Conservation (phyloP, 176 grass and related monocot species). For the Musa itinerans region DNA sequence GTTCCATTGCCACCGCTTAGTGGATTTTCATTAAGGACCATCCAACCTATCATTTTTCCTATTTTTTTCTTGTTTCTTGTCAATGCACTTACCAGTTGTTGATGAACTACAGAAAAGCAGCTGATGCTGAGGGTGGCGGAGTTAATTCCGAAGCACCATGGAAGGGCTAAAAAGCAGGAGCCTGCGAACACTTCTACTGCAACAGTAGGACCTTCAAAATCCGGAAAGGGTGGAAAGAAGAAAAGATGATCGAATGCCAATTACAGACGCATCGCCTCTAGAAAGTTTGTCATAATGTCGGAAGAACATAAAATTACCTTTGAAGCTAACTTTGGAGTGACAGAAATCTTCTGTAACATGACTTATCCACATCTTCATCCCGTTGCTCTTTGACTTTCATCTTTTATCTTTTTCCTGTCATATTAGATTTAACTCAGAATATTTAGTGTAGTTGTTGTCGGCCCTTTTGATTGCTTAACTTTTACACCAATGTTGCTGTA, state of each 20-base stretch:
- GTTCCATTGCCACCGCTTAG: too few relatives aligned
- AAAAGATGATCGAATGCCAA: conserved; percentile 40
- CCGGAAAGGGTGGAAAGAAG: conserved; percentile 59
- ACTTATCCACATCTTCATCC: too few relatives aligned
- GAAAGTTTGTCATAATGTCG: not conserved
- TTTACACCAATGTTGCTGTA: too few relatives aligned
- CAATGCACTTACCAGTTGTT: not conserved
- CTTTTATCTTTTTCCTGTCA: too few relatives aligned
- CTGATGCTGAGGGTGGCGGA: conserved; percentile 76
- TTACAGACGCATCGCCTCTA: not conserved
- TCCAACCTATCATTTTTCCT: too few relatives aligned
- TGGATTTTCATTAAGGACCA: too few relatives aligned
- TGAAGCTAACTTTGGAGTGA: not conserved
- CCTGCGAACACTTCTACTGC: conserved; percentile 20
- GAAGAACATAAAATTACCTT: not conserved
- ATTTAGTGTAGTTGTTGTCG: too few relatives aligned
- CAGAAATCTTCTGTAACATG: not conserved
- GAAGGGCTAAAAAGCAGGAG: conserved; percentile 85
- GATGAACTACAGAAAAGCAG: conserved; percentile 55
- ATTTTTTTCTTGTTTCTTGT: not conserved
- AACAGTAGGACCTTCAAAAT: conserved; percentile 24
- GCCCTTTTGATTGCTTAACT: too few relatives aligned
- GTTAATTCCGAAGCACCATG: conserved; percentile 87
- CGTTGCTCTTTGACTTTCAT: too few relatives aligned
- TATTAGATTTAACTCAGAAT: too few relatives aligned